Conservation (phyloP, 1,284 basidiomycete genomes). For the Meripilus lineatus region DNA sequence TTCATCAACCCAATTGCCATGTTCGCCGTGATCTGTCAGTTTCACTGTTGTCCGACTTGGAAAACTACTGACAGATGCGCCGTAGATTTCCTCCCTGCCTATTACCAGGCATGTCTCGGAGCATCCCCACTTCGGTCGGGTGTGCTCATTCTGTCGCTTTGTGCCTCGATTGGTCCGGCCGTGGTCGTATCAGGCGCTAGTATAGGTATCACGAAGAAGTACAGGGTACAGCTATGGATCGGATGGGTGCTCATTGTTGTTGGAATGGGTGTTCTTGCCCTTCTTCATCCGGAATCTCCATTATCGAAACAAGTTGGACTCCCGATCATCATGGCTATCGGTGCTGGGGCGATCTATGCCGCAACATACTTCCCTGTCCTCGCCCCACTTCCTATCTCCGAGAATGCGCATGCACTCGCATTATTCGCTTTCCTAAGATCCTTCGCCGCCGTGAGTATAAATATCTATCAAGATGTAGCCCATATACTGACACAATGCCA, state of each 20-base stretch:
- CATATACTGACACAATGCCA: background rate
- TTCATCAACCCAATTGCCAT: slow-evolving; percentile 9
- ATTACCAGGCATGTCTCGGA: slow-evolving; percentile 34
- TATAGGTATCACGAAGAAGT: slow-evolving; percentile 15
- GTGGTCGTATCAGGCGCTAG: slow-evolving; percentile 20
- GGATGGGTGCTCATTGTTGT: slow-evolving; percentile 27
- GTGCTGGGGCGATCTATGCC: background rate
- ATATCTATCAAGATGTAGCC: background rate
- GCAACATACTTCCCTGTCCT: slow-evolving; percentile 27
- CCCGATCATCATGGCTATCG: background rate
- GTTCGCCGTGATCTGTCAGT: slow-evolving; percentile 14
- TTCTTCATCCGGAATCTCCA: slow-evolving; percentile 17
- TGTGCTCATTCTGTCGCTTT: slow-evolving; percentile 21
- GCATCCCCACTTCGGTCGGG: slow-evolving; percentile 19
- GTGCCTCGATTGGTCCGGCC: slow-evolving; percentile 19
- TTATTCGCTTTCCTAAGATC: slow-evolving; percentile 24
- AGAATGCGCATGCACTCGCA: slow-evolving; percentile 23
- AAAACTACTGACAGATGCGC: background rate
- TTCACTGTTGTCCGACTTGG: background rate
- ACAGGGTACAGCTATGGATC: slow-evolving; percentile 20
- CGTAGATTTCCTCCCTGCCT: slow-evolving; percentile 32
- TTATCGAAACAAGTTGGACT: background rate
- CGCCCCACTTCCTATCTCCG: slow-evolving; percentile 25
- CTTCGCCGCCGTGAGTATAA: slow-evolving; percentile 18
- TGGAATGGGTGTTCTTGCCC: slow-evolving; percentile 24